Evolutionary conservation across 495 filamentous ascomycete species (phyloP).

Genomic region (Aspergillus sparsus): DNA sequence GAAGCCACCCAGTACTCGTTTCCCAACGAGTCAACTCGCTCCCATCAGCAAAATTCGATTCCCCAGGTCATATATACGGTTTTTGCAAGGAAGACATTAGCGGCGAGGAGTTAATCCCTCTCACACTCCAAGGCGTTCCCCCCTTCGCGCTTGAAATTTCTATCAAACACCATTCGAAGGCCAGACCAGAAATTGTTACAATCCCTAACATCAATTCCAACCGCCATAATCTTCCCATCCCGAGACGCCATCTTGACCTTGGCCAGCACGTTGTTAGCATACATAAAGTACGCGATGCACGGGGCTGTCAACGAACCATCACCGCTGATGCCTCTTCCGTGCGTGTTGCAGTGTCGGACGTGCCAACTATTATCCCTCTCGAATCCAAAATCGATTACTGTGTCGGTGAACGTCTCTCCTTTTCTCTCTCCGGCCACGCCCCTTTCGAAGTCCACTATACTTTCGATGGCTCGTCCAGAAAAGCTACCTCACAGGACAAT

Average conservation of each 20-base stretch:
- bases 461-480: conserved; percentile 75
- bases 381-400: conserved; percentile 89
- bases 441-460: conserved; percentile 93
- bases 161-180: conserved; percentile 83
- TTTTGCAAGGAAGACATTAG: conserved; percentile 85
- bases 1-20: conserved; percentile 62
- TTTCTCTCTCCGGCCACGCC: conserved; percentile 80
- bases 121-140: conserved; percentile 76
- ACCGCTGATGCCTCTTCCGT: conserved; percentile 70
- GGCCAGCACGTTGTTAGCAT: conserved; percentile 85
- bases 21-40: conserved; percentile 80
- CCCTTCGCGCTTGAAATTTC: conserved; percentile 89
- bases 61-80: conserved; percentile 91
- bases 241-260: conserved; percentile 74
- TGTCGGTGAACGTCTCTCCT: conserved; percentile 90
- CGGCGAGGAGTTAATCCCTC: conserved; percentile 81
- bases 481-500: conserved; percentile 72
- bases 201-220: conserved; percentile 74
- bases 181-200: conserved; percentile 75
- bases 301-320: conserved; percentile 75
- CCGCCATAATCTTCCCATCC: conserved; percentile 77
- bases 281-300: conserved; percentile 80
- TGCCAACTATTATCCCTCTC: conserved; percentile 84
- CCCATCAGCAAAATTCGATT: conserved; percentile 75
- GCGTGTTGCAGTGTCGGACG: conserved; percentile 84